A percentile compares a stretch with the other conserved stretches of the same genome.
These are phyloP conservation scores for Pestalotiopsis sp. DNA, from an alignment of 2,329 filamentous ascomycete genomes.

Conservation along the genomic window DNA sequence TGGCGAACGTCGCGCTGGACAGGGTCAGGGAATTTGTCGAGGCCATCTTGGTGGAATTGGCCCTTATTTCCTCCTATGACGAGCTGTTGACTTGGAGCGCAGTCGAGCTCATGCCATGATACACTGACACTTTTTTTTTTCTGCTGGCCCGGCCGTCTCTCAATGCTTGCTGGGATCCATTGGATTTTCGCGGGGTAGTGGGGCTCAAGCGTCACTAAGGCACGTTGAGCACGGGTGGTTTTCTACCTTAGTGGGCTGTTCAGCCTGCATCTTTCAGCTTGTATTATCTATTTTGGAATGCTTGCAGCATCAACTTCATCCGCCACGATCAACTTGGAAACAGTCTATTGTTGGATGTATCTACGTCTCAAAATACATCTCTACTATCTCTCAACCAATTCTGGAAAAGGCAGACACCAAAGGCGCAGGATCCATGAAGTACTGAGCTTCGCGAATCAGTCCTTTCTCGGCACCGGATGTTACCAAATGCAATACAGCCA, in stretches of 20 bases:
- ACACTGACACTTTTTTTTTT: background rate
- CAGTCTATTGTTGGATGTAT: background rate
- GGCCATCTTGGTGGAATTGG: conserved; percentile 29
- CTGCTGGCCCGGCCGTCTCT: background rate
- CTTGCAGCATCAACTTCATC: background rate
- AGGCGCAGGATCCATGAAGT: conserved; percentile 24
- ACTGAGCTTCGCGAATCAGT: conserved; percentile 16
- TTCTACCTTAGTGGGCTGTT: conserved; percentile 11
- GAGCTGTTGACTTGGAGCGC: background rate
- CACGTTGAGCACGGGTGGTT: background rate
- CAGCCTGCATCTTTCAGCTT: background rate
- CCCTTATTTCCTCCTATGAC: background rate
- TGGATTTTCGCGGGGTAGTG: conserved; percentile 2
- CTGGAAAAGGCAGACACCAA: conserved; percentile 20
- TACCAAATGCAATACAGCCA: conserved; percentile 19
- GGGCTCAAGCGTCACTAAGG: background rate
- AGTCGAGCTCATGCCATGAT: background rate
- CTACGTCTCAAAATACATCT: background rate
- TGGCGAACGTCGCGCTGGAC: conserved; percentile 76
- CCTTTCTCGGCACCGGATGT: conserved; percentile 20
- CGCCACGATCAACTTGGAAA: background rate
- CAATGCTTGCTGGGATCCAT: background rate
- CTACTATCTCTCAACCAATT: conserved; percentile 6
- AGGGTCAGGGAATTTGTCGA: conserved; percentile 46
- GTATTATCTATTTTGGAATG: background rate